These are phyloP conservation scores for Talaromyces liani DNA, from an alignment of 495 filamentous ascomycete species.

Conservation along the genomic window DNA sequence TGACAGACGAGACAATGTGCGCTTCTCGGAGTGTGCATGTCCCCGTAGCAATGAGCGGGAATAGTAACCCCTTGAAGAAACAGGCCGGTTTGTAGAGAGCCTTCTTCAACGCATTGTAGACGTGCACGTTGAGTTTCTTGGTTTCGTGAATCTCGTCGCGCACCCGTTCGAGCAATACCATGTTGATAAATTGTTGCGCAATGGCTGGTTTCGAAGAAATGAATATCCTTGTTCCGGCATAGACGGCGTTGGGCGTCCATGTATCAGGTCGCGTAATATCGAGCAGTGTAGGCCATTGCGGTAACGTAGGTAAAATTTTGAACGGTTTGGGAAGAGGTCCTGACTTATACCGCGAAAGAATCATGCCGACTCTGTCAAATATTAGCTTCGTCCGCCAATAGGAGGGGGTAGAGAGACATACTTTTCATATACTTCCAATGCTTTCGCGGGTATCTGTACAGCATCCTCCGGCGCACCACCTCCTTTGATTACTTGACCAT, in stretches of 20 bases:
- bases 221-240: constrained; percentile 82
- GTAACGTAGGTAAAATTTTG: constrained; percentile 89
- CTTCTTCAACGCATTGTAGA: constrained; percentile 89
- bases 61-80: constrained; percentile 95
- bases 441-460: constrained; percentile 81
- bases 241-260: constrained; percentile 85
- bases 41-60: constrained; percentile 70
- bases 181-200: constrained; percentile 72
- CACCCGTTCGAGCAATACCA: constrained; percentile 77
- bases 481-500: constrained; percentile 34
- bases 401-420: constrained; percentile 27
- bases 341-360: constrained; percentile 88
- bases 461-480: constrained; percentile 61
- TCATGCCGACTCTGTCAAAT: constrained; percentile 61
- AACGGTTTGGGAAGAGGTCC: constrained; percentile 94
- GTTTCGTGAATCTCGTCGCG: constrained; percentile 80
- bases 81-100: constrained; percentile 90
- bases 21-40: constrained; percentile 87
- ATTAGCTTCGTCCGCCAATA: background rate
- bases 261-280: constrained; percentile 69
- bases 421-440: constrained; percentile 91
- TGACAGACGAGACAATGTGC: constrained; percentile 76
- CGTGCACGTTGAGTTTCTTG: constrained; percentile 89
- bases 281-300: constrained; percentile 83
- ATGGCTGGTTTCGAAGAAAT: constrained; percentile 69